These are phyloP conservation scores for Talaromyces sp. DNA, from an alignment of 2,329 filamentous ascomycete species.

Conservation along the genomic window DNA sequence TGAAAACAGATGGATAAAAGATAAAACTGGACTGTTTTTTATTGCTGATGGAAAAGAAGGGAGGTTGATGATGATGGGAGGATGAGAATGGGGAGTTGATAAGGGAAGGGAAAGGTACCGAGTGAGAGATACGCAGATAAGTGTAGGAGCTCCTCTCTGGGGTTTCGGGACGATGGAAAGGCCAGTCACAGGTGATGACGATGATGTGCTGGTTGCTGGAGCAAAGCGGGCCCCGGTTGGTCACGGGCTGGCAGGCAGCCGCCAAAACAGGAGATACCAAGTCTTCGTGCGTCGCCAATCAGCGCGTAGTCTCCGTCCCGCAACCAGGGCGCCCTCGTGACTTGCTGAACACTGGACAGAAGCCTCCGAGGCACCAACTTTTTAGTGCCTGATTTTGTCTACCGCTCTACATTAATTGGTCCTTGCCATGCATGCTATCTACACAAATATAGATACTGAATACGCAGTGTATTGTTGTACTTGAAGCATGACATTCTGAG, in stretches of 20 bases:
- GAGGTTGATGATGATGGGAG: conserved; percentile 19
- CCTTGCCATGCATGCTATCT: no score
- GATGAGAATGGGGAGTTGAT: conserved; percentile 12
- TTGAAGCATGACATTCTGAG: not conserved
- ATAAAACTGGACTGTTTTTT: conserved; percentile 18
- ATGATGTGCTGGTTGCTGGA: conserved; percentile 14
- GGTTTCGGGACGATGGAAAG: conserved; percentile 28
- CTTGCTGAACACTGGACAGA: not conserved
- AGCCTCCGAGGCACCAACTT: not conserved
- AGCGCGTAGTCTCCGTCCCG: not conserved
- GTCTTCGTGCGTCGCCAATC: not conserved
- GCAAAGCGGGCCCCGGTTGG: conserved; percentile 6
- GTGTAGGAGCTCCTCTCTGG: conserved; percentile 11
- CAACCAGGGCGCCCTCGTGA: conserved; percentile 5
- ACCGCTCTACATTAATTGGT: no score
- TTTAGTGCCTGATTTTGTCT: not conserved
- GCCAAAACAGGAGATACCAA: not conserved
- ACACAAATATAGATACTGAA: not conserved
- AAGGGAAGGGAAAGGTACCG: conserved; percentile 17
- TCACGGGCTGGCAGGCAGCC: conserved; percentile 7
- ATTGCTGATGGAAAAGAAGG: conserved; percentile 13
- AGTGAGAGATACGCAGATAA: not conserved
- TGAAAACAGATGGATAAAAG: conserved; percentile 12
- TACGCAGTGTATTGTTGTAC: not conserved
- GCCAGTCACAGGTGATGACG: conserved; percentile 24